Conservation (phyloP, 352 stramenopile species). For the Phytophthora cactorum region DNA sequence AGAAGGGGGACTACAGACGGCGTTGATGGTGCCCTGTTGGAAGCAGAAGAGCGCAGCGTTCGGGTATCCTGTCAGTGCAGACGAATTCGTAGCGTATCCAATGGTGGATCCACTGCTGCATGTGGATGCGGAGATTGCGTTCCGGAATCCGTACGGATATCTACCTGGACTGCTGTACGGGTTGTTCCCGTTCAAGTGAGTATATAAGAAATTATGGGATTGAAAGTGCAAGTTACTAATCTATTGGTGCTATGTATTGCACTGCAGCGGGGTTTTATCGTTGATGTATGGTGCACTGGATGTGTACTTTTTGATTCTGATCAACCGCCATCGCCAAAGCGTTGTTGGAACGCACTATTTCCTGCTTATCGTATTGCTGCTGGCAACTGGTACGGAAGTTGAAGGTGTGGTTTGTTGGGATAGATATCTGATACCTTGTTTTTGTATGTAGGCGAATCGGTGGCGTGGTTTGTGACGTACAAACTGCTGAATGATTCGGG, state of each 20-base stretch:
- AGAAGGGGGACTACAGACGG: conserved; percentile 63
- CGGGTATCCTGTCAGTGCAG: conserved; percentile 77
- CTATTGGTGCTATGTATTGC: conserved; percentile 17
- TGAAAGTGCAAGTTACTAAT: conserved; percentile 7
- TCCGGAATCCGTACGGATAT: conserved; percentile 86
- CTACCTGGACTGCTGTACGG: conserved; percentile 81
- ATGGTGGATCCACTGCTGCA: conserved; percentile 75
- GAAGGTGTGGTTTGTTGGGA: background rate
- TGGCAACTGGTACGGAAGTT: conserved; percentile 61
- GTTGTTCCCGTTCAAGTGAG: conserved; percentile 87
- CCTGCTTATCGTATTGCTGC: conserved; percentile 75
- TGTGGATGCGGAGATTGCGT: conserved; percentile 68
- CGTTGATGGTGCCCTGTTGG: conserved; percentile 78
- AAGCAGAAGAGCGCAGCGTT: conserved; percentile 85
- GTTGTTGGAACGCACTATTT: conserved; percentile 87
- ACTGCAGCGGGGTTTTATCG: conserved; percentile 64
- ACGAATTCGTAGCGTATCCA: conserved; percentile 71
- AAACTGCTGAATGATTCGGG: conserved; percentile 75
- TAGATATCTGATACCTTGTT: background rate
- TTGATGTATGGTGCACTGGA: conserved; percentile 77
- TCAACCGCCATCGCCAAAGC: conserved; percentile 72
- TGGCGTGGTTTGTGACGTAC: conserved; percentile 84
- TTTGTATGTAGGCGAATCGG: conserved; percentile 53
- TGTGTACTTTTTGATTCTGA: conserved; percentile 71
- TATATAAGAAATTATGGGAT: conserved; percentile 12